Base-by-base conservation (phyloP, 202 grass and related monocot genomes). In the Zizania palustris region DNA sequence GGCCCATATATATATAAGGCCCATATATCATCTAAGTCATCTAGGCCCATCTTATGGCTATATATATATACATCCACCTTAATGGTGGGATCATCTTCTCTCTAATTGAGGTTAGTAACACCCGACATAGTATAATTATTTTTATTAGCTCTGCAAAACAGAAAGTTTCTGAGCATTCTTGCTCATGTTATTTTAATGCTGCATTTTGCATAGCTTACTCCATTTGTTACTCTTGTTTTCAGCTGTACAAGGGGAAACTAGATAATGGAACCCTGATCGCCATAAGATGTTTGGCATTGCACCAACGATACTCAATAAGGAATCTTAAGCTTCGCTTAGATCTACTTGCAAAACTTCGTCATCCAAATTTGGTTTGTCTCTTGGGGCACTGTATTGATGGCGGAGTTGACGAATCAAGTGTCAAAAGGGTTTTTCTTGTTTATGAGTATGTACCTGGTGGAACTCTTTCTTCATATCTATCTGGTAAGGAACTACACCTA, bases 281-380 rank as follows among this genome's bases (percentile, higher is more conserved):
- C 35, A 92, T 97, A 88, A 90, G 95, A 86, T 97, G 95, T 75
- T 83, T 97, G 86, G 69, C 89, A 80, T 63, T 97, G 71, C 90
- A 88, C 82, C 88, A 94, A 33, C 74, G 80, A 69, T 86, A 97
- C 81, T 94, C 95, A 53, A 94, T 97, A 67, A 91, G 95, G 75
- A 97, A 97, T 73, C 71, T 97, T 63, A 94, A 92, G 77, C 91
- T 97, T 70, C 95, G 95, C 21, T 81, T 97, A 66, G 95, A 94
- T 88, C 87, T 97, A 40, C 91, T 97, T 18, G 85, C 89, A 39
- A 97, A 97, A 78, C 85, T 97, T 76, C 91, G 87, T 63, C 95
- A 97, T 54, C 89, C 85, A 59, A 93, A 94, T 88, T 84, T 97
- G 66, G 91, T 97, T 81, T 86, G 85, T 79, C 87, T 90, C 40